Conservation (phyloP, 208 protist genomes). For the Jaenimonas drosophilae region DNA sequence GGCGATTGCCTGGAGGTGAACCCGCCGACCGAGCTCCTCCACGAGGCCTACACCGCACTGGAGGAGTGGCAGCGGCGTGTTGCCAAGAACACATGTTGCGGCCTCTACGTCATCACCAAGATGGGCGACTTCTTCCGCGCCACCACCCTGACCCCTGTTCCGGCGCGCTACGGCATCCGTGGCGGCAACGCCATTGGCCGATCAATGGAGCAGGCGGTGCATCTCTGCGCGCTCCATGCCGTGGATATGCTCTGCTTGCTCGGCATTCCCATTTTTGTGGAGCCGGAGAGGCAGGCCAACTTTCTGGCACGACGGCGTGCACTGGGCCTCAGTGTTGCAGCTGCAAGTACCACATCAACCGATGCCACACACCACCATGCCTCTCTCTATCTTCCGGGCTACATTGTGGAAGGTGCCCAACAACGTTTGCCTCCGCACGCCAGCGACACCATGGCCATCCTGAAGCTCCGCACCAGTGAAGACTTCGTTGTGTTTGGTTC, state of each 20-base stretch:
- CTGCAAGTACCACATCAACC: neutral
- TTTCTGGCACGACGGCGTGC: constrained; percentile 29
- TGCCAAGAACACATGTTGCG: constrained; percentile 40
- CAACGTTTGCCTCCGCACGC: constrained; percentile 36
- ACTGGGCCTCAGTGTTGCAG: constrained; percentile 4
- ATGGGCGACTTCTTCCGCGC: constrained; percentile 62
- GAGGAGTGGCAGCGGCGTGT: constrained; percentile 49
- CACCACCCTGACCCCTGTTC: constrained; percentile 58
- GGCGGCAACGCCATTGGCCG: constrained; percentile 50
- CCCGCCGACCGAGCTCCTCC: constrained; percentile 33
- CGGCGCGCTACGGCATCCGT: constrained; percentile 43
- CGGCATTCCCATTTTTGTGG: constrained; percentile 22
- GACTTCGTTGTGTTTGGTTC: constrained; percentile 56
- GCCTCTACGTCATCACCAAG: constrained; percentile 61
- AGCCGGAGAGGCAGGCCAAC: constrained; percentile 21
- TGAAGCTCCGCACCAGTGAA: constrained; percentile 43
- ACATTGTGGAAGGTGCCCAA: constrained; percentile 46
- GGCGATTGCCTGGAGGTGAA: constrained; percentile 53
- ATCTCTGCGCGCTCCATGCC: constrained; percentile 57
- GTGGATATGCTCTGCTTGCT: constrained; percentile 55
- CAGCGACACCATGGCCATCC: constrained; percentile 24
- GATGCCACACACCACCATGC: neutral
- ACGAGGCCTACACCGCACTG: constrained; percentile 35
- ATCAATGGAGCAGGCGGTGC: constrained; percentile 41
- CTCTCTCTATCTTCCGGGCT: constrained; percentile 40